Conservation (phyloP, 2,329 filamentous ascomycete genomes). For the Sarocladium brachiariae region DNA sequence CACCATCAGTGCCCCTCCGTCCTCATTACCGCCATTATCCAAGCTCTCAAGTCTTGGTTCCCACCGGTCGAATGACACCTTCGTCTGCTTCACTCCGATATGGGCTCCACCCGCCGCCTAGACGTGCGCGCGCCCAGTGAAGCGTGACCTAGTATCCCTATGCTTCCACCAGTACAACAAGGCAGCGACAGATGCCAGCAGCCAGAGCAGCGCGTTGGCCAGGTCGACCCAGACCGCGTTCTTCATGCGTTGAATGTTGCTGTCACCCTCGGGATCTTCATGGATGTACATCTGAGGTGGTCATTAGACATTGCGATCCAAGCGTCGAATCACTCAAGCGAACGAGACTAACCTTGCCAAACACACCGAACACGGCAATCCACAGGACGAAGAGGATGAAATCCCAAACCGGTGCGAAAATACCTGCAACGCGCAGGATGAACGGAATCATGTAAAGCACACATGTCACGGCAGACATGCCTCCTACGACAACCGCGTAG, state of each 20-base stretch:
- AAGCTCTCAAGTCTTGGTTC: background rate
- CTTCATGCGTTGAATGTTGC: constrained; percentile 69
- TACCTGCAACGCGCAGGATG: constrained; percentile 41
- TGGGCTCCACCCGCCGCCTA: constrained; percentile 20
- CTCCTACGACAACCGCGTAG: constrained; percentile 66
- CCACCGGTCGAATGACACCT: background rate
- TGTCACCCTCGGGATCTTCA: constrained; percentile 56
- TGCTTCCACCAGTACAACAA: constrained; percentile 53
- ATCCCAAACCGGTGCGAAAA: constrained; percentile 60
- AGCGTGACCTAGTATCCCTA: constrained; percentile 44
- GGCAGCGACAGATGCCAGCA: constrained; percentile 51
- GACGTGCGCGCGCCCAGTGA: constrained; percentile 53
- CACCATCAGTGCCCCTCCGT: too few species aligned
- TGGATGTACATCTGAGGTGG: constrained; percentile 58
- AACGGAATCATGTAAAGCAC: constrained; percentile 60
- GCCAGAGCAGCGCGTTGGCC: constrained; percentile 68
- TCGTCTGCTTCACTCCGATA: too few species aligned
- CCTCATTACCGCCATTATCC: background rate
- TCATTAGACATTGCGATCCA: background rate
- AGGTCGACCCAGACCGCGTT: constrained; percentile 80
- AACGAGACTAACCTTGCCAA: constrained; percentile 50
- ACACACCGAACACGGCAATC: constrained; percentile 76
- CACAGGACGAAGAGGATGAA: constrained; percentile 68
- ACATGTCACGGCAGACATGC: constrained; percentile 57
- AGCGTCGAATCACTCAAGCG: too few species aligned